A percentile compares a stretch with the other conserved stretches of the same genome.
phyloP scores from a whole-genome alignment of 1,284 basidiomycete genomes.

The Ustilago loliicola region DNA sequence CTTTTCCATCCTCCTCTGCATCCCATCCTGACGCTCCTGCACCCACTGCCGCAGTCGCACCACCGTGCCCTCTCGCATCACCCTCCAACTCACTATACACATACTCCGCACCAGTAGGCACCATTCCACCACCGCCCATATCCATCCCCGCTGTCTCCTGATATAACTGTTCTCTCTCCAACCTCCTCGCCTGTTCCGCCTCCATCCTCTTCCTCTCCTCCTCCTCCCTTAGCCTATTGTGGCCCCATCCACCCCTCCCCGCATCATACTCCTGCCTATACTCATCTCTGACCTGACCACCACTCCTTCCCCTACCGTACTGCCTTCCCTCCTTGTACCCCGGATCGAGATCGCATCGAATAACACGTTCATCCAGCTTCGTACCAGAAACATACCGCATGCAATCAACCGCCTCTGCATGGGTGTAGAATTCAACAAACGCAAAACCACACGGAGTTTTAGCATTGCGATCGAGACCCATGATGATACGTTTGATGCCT shows the following conservation, averaged over 20 bases:
- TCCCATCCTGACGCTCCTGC: background rate
- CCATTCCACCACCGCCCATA: slow-evolving; percentile 45
- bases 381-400: slow-evolving; percentile 95
- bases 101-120: slow-evolving; percentile 49
- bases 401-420: slow-evolving; percentile 90
- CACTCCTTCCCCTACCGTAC: slow-evolving; percentile 95
- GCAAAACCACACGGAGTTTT: slow-evolving; percentile 99
- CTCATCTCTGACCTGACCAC: slow-evolving; percentile 92
- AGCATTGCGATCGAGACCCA: slow-evolving; percentile 96
- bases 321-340: slow-evolving; percentile 97
- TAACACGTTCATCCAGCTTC: slow-evolving; percentile 98
- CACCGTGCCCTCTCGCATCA: slow-evolving; percentile 31
- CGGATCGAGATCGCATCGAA: slow-evolving; percentile 97
- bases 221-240: slow-evolving; percentile 72
- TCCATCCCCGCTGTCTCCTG: slow-evolving; percentile 73
- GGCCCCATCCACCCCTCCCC: slow-evolving; percentile 85
- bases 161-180: slow-evolving; percentile 85
- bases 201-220: slow-evolving; percentile 81
- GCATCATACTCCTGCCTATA: slow-evolving; percentile 97
- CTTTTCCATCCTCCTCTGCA: background rate
- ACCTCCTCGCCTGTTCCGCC: slow-evolving; percentile 80
- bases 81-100: slow-evolving; percentile 51
- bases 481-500: slow-evolving; percentile 97
- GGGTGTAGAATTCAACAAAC: slow-evolving; percentile 98
- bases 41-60: background rate